Evolutionary conservation across 441 rosid genomes (phyloP).

Genomic region (Populus hybrid): DNA sequence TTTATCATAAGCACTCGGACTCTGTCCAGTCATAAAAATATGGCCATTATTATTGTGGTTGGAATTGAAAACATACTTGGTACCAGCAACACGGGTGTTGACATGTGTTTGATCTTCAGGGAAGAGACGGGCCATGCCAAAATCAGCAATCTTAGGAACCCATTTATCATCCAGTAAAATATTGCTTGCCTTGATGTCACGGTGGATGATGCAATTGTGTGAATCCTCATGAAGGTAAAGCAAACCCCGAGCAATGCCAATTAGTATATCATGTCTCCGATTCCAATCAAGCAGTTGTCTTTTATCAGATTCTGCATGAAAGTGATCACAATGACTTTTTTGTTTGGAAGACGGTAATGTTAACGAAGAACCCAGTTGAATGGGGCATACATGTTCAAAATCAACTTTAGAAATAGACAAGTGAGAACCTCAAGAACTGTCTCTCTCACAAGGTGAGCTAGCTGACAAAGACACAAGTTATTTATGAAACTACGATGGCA

Average conservation of each 20-base stretch:
- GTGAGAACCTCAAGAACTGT: slow-evolving; percentile 4
- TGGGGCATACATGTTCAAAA: slow-evolving; percentile 8
- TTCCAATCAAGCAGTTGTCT: slow-evolving; percentile 71
- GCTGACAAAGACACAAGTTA: no score
- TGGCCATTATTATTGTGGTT: not conserved
- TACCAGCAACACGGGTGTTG: slow-evolving; percentile 87
- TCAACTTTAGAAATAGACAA: not conserved
- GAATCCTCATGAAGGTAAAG: slow-evolving; percentile 91
- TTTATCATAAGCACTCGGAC: slow-evolving; percentile 9
- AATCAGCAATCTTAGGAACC: slow-evolving; percentile 95
- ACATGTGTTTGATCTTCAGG: slow-evolving; percentile 83
- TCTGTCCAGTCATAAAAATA: not conserved
- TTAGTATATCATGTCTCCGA: slow-evolving; percentile 62
- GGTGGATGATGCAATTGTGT: slow-evolving; percentile 74
- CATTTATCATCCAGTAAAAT: slow-evolving; percentile 87
- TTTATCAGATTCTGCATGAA: slow-evolving; percentile 45
- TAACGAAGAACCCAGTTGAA: not conserved
- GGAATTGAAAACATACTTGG: slow-evolving; percentile 56
- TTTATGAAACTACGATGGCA: no score
- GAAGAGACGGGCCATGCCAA: slow-evolving; percentile 98
- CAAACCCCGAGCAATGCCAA: slow-evolving; percentile 76
- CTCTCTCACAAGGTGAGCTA: slow-evolving; percentile 2
- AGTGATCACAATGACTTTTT: slow-evolving; percentile 2
- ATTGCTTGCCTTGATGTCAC: slow-evolving; percentile 92
- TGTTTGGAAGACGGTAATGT: slow-evolving; percentile 8